phyloP scores from a whole-genome alignment of 345 rosid genomes.

The Moricandia moricandioides region DNA sequence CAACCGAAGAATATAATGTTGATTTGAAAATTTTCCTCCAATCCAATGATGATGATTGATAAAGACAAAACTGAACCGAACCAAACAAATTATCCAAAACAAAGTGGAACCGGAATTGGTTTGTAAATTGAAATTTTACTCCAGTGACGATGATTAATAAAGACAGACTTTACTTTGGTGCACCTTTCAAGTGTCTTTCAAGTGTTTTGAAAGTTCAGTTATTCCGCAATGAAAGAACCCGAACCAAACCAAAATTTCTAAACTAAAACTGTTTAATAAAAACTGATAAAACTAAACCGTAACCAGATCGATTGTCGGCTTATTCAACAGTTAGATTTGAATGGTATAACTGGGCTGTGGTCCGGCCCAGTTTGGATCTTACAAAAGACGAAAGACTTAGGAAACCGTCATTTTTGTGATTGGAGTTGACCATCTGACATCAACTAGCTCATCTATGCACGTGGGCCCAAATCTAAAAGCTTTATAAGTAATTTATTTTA shows the following conservation, averaged over 20 bases:
- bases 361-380: too few relatives aligned
- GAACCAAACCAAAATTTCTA: too few relatives aligned
- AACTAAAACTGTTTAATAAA: too few relatives aligned
- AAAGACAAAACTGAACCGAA: background rate
- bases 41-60: background rate
- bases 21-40: background rate
- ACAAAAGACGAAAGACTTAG: too few relatives aligned
- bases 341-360: too few relatives aligned
- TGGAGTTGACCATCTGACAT: slow-evolving; percentile 42
- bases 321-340: too few relatives aligned
- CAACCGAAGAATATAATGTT: background rate
- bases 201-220: background rate
- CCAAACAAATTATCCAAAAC: too few relatives aligned
- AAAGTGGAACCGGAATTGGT: background rate
- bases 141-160: background rate
- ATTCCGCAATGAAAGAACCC: too few relatives aligned
- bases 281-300: too few relatives aligned
- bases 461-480: slow-evolving; percentile 34
- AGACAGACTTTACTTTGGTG: background rate
- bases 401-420: slow-evolving; percentile 30
- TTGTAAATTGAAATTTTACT: too few relatives aligned
- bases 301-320: too few relatives aligned
- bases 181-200: background rate
- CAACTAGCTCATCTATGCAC: slow-evolving; percentile 42
- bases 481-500: background rate